phyloP scores from a whole-genome alignment of 2,329 filamentous ascomycete species.

The Fusarium chlamydosporum region DNA sequence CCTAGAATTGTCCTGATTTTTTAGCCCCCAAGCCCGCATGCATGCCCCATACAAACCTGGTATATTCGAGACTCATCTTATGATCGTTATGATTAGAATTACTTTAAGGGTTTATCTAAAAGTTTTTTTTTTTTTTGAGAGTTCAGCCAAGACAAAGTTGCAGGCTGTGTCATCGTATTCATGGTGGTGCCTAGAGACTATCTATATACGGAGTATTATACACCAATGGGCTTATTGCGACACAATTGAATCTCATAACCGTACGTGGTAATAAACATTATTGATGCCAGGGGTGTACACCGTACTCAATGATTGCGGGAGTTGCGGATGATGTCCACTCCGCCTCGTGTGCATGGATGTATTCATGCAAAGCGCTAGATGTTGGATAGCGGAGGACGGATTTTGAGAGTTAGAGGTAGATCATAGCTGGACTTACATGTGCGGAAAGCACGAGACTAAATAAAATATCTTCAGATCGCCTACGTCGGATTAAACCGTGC shows the following conservation, averaged over 20 bases:
- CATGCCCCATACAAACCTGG: background rate
- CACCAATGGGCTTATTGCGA: background rate
- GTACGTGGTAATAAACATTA: slow-evolving; percentile 3
- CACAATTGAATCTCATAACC: slow-evolving; percentile 5
- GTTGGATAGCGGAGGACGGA: background rate
- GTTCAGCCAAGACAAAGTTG: slow-evolving; percentile 1
- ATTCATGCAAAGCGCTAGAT: slow-evolving; percentile 2
- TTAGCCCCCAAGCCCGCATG: too few species aligned
- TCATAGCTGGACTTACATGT: slow-evolving; percentile 1
- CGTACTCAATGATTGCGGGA: background rate
- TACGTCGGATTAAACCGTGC: background rate
- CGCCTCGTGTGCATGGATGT: slow-evolving; percentile 1
- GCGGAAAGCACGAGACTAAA: background rate
- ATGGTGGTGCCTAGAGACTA: background rate
- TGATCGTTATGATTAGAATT: background rate
- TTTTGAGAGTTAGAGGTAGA: background rate
- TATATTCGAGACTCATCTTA: background rate
- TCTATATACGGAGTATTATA: background rate
- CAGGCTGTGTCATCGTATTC: background rate
- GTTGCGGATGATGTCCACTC: slow-evolving; percentile 2
- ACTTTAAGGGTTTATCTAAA: background rate
- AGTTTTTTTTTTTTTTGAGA: slow-evolving; percentile 1
- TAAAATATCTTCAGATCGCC: slow-evolving; percentile 3
- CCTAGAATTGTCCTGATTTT: background rate
- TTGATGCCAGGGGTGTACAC: slow-evolving; percentile 3